A percentile compares a stretch with the other conserved stretches of the same genome.
Conservation (phyloP, 768 basidiomycete genomes). For the Boletellus ananiceps region DNA sequence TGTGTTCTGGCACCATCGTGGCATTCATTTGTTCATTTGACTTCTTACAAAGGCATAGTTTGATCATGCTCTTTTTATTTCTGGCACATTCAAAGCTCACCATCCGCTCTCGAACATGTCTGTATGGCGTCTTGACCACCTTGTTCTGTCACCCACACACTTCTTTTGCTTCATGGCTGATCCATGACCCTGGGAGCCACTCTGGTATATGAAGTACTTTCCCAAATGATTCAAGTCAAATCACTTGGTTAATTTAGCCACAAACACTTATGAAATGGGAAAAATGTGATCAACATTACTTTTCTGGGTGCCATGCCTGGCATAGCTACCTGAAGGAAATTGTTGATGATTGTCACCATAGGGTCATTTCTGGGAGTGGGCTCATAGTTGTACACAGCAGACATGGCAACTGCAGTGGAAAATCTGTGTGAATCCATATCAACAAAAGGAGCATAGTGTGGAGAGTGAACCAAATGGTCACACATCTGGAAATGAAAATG, state of each 20-base stretch:
- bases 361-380: slow-evolving; percentile 5
- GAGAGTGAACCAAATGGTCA: background rate
- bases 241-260: background rate
- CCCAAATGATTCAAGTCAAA: background rate
- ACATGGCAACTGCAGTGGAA: slow-evolving; percentile 28
- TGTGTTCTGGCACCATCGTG: slow-evolving; percentile 13
- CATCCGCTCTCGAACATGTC: slow-evolving; percentile 25
- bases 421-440: slow-evolving; percentile 13
- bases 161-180: slow-evolving; percentile 30
- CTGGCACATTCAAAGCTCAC: slow-evolving; percentile 6
- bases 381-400: slow-evolving; percentile 13
- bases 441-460: too few species aligned
- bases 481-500: slow-evolving; percentile 2
- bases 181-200: slow-evolving; percentile 39
- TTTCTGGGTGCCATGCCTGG: background rate
- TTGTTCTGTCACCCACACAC: background rate
- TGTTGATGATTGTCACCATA: slow-evolving; percentile 6
- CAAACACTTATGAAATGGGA: slow-evolving; percentile 14
- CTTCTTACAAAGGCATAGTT: background rate
- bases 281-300: background rate
- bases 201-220: slow-evolving; percentile 15
- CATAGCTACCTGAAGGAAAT: background rate
- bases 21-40: background rate
- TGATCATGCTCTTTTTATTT: background rate
- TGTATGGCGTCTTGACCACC: slow-evolving; percentile 21